Percentiles rank a stretch among this genome's conserved stretches.
Evolutionary conservation across 768 basidiomycete species (phyloP).

Genomic region (Filobasidium floriforme): DNA sequence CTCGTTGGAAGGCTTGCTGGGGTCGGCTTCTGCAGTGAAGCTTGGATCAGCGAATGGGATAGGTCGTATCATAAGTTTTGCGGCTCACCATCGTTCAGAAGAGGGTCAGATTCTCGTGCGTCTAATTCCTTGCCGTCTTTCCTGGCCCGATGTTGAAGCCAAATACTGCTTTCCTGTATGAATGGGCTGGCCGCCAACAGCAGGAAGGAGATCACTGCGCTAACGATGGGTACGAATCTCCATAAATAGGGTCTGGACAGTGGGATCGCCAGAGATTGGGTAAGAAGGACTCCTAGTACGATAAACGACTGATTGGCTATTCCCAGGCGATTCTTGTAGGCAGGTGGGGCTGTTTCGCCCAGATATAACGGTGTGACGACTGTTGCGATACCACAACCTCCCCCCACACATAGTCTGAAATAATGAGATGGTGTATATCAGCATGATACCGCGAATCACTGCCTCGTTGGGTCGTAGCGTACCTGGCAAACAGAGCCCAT

Average conservation of each 20-base stretch:
- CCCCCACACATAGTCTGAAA: conserved; percentile 35
- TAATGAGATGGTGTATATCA: too few relatives aligned
- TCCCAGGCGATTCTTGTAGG: conserved; percentile 52
- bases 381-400: conserved; percentile 42
- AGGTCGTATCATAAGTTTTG: too few relatives aligned
- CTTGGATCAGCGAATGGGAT: background rate
- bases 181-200: conserved; percentile 31
- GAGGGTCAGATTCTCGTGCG: too few relatives aligned
- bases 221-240: conserved; percentile 34
- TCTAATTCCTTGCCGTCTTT: too few relatives aligned
- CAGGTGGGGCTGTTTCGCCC: conserved; percentile 71
- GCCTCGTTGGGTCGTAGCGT: background rate
- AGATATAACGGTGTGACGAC: conserved; percentile 72
- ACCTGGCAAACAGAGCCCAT: conserved; percentile 47
- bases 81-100: too few relatives aligned
- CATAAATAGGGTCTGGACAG: conserved; percentile 31
- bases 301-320: conserved; percentile 41
- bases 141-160: conserved; percentile 18
- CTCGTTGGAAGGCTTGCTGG: background rate
- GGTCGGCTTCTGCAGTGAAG: background rate
- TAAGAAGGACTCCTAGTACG: conserved; percentile 37
- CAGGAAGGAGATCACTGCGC: conserved; percentile 26
- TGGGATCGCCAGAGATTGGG: conserved; percentile 34
- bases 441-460: too few relatives aligned
- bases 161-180: background rate